Evolutionary conservation across 306 rosid species (phyloP), one percentile per base, ranked within the genome.

Genomic region (Trifolium subterraneum): DNA sequence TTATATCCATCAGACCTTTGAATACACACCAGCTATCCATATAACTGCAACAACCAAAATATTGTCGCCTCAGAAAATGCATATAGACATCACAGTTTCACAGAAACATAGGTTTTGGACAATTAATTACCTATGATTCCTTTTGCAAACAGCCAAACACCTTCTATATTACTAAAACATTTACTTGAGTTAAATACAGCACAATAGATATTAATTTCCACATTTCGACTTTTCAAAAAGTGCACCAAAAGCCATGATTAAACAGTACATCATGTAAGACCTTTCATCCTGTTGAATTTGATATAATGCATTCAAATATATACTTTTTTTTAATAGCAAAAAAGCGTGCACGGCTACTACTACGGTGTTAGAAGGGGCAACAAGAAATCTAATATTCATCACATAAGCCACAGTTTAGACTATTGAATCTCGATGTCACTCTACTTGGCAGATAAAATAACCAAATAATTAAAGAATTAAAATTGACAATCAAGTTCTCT

Each of bases 301-400:
- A 60, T 73, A 68, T 42, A 68, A 16, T 20, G n/a, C 19, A 12
- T 74, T 73, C 75, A 47, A 41, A 35, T 59, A 25, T 23, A 18
- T 38, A 33, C 14, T 35, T 71, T 61, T 65, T 61, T 66, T 76
- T 47, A 12, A 23, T 14, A 8, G 20, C 42, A 67, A 51, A 73
- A 60, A 10, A 8, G 20, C 25, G 52, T 7, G 47, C 35, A 51
- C 64, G 51, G 25, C 3, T 58, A 71, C 51, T 58, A 67, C 66
- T 65, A 10, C 8, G 72, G 54, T 71, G 60, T 39, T 75, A 73
- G 13, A 56, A 71, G 72, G 66, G 70, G 63, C 44, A 42, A 58
- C 13, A 67, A 60, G 29, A 61, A 67, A 83, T 75, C 62, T 11
- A 9, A 25, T 56, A 79, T 59, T 22, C n/a, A 41, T 64, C 31